A percentile compares a stretch with the other conserved stretches of the same genome.
These are phyloP conservation scores for Arthrobotrys megalospora DNA, from an alignment of 2,329 filamentous ascomycete species.

Conservation along the genomic window DNA sequence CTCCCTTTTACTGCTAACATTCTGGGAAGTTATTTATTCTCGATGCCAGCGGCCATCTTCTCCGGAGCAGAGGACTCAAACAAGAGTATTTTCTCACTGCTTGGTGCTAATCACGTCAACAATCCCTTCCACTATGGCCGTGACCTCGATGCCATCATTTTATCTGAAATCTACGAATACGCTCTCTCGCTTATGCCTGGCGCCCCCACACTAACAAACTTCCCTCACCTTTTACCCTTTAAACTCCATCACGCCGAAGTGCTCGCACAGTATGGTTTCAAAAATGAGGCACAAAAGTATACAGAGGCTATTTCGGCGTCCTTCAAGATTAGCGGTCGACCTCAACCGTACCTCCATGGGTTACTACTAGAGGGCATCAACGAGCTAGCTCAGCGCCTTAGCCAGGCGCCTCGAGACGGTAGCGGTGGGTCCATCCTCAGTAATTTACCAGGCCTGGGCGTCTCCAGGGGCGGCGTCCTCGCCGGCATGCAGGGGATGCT, in stretches of 20 bases:
- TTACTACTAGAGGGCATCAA: slow-evolving; percentile 82
- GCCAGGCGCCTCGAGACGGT: slow-evolving; percentile 85
- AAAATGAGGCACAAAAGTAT: slow-evolving; percentile 88
- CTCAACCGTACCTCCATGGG: slow-evolving; percentile 88
- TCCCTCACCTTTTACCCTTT: slow-evolving; percentile 89
- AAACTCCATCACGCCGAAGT: slow-evolving; percentile 89
- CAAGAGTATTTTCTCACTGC: slow-evolving; percentile 80
- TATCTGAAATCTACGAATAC: slow-evolving; percentile 98
- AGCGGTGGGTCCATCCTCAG: slow-evolving; percentile 84
- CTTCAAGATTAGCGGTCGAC: slow-evolving; percentile 83
- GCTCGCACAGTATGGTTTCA: slow-evolving; percentile 86
- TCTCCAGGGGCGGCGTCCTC: slow-evolving; percentile 91
- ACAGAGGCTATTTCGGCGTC: slow-evolving; percentile 85
- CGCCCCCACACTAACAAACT: slow-evolving; percentile 72
- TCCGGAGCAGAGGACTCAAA: slow-evolving; percentile 86
- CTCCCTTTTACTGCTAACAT: slow-evolving; percentile 21
- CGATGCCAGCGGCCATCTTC: slow-evolving; percentile 78
- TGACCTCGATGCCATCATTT: slow-evolving; percentile 86
- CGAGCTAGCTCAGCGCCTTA: slow-evolving; percentile 85
- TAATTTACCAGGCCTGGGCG: slow-evolving; percentile 91
- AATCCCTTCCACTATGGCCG: slow-evolving; percentile 80
- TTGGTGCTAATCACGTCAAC: slow-evolving; percentile 85
- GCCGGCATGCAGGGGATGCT: slow-evolving; percentile 94
- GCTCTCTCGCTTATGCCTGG: slow-evolving; percentile 79
- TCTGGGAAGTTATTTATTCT: slow-evolving; percentile 79